phyloP scores from a whole-genome alignment of 768 basidiomycete species.

The Mycena kentingensis region DNA sequence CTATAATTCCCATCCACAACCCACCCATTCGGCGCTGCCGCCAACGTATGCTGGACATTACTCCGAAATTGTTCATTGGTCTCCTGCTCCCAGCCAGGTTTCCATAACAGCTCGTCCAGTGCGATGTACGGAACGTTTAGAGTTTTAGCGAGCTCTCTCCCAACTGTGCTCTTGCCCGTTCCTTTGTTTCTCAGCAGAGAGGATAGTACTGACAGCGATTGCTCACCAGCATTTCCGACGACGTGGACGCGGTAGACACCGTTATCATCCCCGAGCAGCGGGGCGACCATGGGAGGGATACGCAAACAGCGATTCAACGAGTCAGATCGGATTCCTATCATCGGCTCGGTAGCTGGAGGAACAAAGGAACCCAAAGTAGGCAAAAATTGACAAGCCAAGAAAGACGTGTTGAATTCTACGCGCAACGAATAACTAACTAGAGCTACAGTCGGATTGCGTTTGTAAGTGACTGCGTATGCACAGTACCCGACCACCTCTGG shows the following conservation, averaged over 20 bases:
- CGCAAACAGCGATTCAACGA: too few relatives aligned
- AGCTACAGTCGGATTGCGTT: too few relatives aligned
- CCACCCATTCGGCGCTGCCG: constrained; percentile 43
- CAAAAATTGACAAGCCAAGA: too few relatives aligned
- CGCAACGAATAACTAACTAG: too few relatives aligned
- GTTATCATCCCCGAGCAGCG: constrained; percentile 9
- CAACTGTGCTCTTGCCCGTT: constrained; percentile 37
- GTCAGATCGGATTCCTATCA: too few relatives aligned
- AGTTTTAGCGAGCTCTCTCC: constrained; percentile 34
- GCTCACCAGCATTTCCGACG: constrained; percentile 14
- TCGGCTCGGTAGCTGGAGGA: too few relatives aligned
- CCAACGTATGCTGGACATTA: constrained; percentile 32
- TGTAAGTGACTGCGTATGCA: too few relatives aligned
- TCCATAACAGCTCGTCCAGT: constrained; percentile 39
- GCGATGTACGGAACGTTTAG: constrained; percentile 37
- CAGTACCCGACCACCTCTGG: too few relatives aligned
- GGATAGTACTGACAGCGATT: neutral
- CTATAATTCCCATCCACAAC: constrained; percentile 54
- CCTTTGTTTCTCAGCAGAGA: neutral
- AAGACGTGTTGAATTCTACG: too few relatives aligned
- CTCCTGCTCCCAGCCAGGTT: constrained; percentile 35
- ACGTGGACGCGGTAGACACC: constrained; percentile 13
- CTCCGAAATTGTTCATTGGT: constrained; percentile 24
- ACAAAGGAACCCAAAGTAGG: too few relatives aligned
- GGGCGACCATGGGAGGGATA: constrained; percentile 1